Percentiles rank a stretch among this genome's conserved stretches.
These are phyloP conservation scores for Starmerella scarabaei DNA, from an alignment of 805 yeast species.

Conservation along the genomic window DNA sequence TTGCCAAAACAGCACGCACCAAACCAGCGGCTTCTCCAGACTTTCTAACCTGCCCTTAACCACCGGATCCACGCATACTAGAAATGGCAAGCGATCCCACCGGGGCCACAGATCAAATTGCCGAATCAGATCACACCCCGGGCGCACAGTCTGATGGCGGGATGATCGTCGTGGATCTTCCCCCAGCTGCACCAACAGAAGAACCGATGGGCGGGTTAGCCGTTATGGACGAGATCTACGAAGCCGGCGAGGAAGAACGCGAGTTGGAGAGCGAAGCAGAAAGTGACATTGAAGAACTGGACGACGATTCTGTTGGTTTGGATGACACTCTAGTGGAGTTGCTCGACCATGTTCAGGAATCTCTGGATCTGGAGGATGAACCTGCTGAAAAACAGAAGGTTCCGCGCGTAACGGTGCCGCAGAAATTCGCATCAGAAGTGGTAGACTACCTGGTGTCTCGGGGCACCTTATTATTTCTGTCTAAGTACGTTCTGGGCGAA, in stretches of 20 bases:
- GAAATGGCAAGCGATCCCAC: no score
- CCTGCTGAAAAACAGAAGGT: constrained; percentile 9
- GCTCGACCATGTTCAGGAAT: constrained; percentile 20
- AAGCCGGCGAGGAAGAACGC: constrained; percentile 3
- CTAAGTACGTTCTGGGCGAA: constrained; percentile 46
- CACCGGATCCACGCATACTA: no score
- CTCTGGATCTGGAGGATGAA: constrained; percentile 15
- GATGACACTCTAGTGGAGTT: constrained; percentile 13
- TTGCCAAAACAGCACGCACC: constrained; percentile 1
- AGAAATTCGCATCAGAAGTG: constrained; percentile 35
- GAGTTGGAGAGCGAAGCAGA: constrained; percentile 44
- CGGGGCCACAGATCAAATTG: no score
- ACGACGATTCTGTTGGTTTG: constrained; percentile 6
- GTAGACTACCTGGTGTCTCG: constrained; percentile 42
- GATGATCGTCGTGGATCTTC: no score
- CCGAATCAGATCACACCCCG: no score
- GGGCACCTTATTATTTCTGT: constrained; percentile 51
- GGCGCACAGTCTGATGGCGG: no score
- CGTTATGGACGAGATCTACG: constrained; percentile 3
- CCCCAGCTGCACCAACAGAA: no score
- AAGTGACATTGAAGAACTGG: constrained; percentile 34
- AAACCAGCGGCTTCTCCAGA: no score
- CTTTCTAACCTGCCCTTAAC: no score
- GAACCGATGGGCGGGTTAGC: not conserved
- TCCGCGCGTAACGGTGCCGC: constrained; percentile 23